These are phyloP conservation scores for Trichoderma sp. DNA, from an alignment of 2,329 filamentous ascomycete genomes.

Conservation along the genomic window DNA sequence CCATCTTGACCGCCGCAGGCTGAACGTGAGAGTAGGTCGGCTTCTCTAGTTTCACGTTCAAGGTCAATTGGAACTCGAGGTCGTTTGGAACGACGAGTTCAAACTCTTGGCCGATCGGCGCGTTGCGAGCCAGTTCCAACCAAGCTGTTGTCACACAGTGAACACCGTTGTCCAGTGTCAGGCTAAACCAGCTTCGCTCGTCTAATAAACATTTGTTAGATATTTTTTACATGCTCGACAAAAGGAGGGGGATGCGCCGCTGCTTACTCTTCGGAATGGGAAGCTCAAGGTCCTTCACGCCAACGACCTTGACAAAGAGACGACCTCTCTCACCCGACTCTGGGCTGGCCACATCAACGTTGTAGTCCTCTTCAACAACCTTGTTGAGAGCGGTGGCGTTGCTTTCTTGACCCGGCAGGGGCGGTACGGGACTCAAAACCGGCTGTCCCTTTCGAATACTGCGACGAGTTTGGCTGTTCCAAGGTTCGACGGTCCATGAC, in stretches of 20 bases:
- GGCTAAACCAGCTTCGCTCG: slow-evolving; percentile 89
- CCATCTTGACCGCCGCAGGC: slow-evolving; percentile 61
- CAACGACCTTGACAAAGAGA: slow-evolving; percentile 97
- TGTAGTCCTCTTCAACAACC: slow-evolving; percentile 68
- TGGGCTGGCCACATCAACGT: slow-evolving; percentile 59
- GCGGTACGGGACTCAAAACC: slow-evolving; percentile 67
- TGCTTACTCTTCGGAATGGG: slow-evolving; percentile 83
- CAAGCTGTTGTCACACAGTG: slow-evolving; percentile 97
- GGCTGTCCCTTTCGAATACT: slow-evolving; percentile 57
- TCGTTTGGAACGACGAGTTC: slow-evolving; percentile 96
- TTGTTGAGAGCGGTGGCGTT: slow-evolving; percentile 68
- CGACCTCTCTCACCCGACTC: slow-evolving; percentile 86
- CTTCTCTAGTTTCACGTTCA: slow-evolving; percentile 92
- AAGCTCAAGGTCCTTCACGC: slow-evolving; percentile 91
- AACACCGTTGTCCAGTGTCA: slow-evolving; percentile 96
- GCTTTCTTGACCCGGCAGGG: slow-evolving; percentile 84
- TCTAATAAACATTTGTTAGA: slow-evolving; percentile 53
- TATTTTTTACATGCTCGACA: neutral
- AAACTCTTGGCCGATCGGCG: slow-evolving; percentile 96
- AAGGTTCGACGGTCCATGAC: slow-evolving; percentile 95
- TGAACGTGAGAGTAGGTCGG: slow-evolving; percentile 62
- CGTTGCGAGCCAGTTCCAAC: slow-evolving; percentile 87
- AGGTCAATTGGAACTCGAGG: slow-evolving; percentile 96
- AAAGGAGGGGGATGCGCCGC: neutral
- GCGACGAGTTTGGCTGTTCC: slow-evolving; percentile 78